Conservation (phyloP, 257 asterid species). For the Primulina tabacum region DNA sequence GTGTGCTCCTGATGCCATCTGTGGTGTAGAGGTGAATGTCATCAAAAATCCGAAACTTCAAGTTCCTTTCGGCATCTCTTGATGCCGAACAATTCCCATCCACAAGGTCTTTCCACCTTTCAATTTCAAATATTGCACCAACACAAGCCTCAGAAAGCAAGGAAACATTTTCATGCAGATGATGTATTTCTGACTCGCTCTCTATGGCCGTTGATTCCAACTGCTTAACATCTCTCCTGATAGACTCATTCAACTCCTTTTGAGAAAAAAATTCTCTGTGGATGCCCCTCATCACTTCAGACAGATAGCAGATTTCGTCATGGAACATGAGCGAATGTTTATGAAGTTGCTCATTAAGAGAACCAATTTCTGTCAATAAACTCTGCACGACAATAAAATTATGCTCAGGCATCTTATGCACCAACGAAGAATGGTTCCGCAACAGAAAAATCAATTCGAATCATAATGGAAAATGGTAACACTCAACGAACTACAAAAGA, state of each 20-base stretch:
- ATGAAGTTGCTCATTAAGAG: slow-evolving; percentile 54
- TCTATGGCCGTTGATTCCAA: slow-evolving; percentile 52
- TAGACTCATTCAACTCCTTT: slow-evolving; percentile 50
- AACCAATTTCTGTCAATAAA: slow-evolving; percentile 45
- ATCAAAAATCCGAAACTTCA: slow-evolving; percentile 32
- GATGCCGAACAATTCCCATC: slow-evolving; percentile 38
- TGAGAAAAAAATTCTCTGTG: slow-evolving; percentile 48
- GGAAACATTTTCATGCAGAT: slow-evolving; percentile 42
- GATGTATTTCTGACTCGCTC: slow-evolving; percentile 63
- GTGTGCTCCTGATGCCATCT: slow-evolving; percentile 44
- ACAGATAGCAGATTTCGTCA: slow-evolving; percentile 54
- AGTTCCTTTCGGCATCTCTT: slow-evolving; percentile 35
- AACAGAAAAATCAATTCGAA: slow-evolving; percentile 5
- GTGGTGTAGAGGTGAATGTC: slow-evolving; percentile 35
- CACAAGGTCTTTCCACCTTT: slow-evolving; percentile 46
- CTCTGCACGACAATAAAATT: slow-evolving; percentile 48
- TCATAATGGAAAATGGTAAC: neutral
- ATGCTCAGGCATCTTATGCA: slow-evolving; percentile 25
- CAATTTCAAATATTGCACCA: slow-evolving; percentile 55
- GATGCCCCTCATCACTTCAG: slow-evolving; percentile 48
- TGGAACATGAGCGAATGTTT: slow-evolving; percentile 50
- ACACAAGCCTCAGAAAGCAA: slow-evolving; percentile 64
- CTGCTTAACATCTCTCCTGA: slow-evolving; percentile 44
- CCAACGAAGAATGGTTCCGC: slow-evolving; percentile 19
- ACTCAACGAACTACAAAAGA: slow-evolving; percentile 19